Evolutionary conservation across 768 basidiomycete species (phyloP), one percentile per base, ranked within the genome.

Genomic region (Tubosaeta sp.): DNA sequence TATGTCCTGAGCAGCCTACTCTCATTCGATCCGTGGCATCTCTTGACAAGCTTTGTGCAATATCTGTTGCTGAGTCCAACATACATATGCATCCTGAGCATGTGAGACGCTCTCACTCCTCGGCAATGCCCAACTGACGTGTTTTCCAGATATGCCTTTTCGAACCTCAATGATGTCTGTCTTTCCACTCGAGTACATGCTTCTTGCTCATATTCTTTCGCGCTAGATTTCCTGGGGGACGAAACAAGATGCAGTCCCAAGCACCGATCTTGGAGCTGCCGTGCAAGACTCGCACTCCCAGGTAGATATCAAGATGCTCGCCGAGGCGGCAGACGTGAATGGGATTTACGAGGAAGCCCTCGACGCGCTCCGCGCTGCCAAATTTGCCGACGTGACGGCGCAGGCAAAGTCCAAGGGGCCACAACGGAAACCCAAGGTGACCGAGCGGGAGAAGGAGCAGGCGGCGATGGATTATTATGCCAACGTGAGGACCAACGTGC

Each of bases 11-110:
- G 88, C 41, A 86, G 87, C 55, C 58, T 97, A 35, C 72, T 97
- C 37, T 91, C 92, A 0, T 81, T 95, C 52, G 97, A 99, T 69
- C 95, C 97, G 5, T 95, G 92, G 91, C 95, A 98, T 71, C 84
- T 98, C 74, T 44, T 97, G 57, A 97, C 95, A 9, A 93, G 90
- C 61, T 93, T 94, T 63, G 59, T 85, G 13, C 92, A 91, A 46
- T 99, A 97, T 64, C 70, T 97, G 63, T 73, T 97, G 17, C 79
- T 97, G 50, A 89, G 86, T 3, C 91, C 94, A 26, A 84, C 82
- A 27, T 89, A 88, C 59, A 79, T 90, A 64, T 88, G 86, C 64
- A 76, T 89, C 54, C 69, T 90, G 50, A 85, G 83, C 67, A 84
- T 93, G 86, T 65, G 33, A 39, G 25, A 34, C 7, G 25, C 45